Evolutionary conservation across 2,329 filamentous ascomycete species (phyloP), one percentile per base, ranked within the genome.

Genomic region (Botrytis tulipae): DNA sequence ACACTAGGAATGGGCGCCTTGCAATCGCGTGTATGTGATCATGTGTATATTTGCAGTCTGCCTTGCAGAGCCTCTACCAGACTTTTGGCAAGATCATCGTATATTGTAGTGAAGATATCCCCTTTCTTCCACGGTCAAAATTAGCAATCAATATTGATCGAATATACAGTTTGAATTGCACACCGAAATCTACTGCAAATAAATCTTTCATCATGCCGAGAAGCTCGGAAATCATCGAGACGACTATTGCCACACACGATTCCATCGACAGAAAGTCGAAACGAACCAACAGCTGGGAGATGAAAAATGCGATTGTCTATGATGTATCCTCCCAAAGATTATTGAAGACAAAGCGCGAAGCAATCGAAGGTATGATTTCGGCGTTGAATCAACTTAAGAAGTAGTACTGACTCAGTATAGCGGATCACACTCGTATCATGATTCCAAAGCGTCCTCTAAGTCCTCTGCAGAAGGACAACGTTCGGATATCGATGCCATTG

Each of bases 281-380:
- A 70, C 68, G 54, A 62, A 35, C n/a, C 40, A 70, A 62, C 25
- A 62, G 29, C 40, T 70, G 68, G 68, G 68, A 70, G 12, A 46
- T 10, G 2, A 62, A 20, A 9, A 35, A 62, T 60, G 68, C 68
- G 10, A 70, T 70, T 37, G 54, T 63, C 29, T 70, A 70, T 29
- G 68, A 70, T 44, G 54, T 70, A 29, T 70, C 68, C 32, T 46
- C 29, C 48, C 68, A 70, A 29, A 63, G 5, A 8, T 29, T 70
- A 4, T 46, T 9, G 10, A 70, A 35, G 68, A 35, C 22, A 48
- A 42, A 70, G 22, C 54, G 42, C 35, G 44, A 62, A 61, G 44
- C 22, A 7, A 48, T 63, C 40, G 29, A 70, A 70, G 40, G 68
- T 70, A 40, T 37, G 68, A 18, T 10, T 12, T 70, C 20, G 32